Base-by-base conservation (phyloP, 306 rosid species). In the Crataegus laevigata region DNA sequence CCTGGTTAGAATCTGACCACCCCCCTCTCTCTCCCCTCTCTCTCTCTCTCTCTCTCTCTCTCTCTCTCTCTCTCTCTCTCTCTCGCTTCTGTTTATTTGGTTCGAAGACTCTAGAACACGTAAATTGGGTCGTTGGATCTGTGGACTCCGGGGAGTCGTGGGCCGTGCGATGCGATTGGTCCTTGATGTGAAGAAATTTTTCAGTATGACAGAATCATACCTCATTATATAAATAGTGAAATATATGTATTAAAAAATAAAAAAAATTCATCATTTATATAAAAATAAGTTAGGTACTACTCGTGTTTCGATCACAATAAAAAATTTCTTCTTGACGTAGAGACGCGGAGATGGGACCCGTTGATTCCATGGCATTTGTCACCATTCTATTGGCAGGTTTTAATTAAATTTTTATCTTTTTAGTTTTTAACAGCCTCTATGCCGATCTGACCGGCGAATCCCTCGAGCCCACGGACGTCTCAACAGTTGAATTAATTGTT, bases 71-170 rank as follows among this genome's bases (percentile, higher is more conserved):
- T 42, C 66, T 30, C 32, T 76, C 73, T 65, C 68, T 79, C 59
- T 34, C 59, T 13, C 7, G 40, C 67, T 26, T 62, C 55, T 26
- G n/a, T 69, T 22, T 58, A 4, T 40, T 42, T 8, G 69, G 21
- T 79, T 69, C 74, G 96, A 94, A 94, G 88, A 68, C 81, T 89
- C 96, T 84, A 85, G 96, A 94, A 90, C 25, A 17, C 64, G 75
- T 0, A 24, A 75, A 74, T 10, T 3, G 22, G 30, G 59, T 91
- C 96, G 89, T 82, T 47, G 63, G 81, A 80, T 81, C 2, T 0
- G 26, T 42, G 17, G 52, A 60, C n/a, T 2, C 24, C 30, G 54
- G 73, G 24, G n/a, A 58, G 77, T 76, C 87, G 59, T 14, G 18
- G 28, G 21, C 85, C 84, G 87, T 79, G 12, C 0, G 92, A 88